phyloP scores from a whole-genome alignment of 2,329 filamentous ascomycete species.

The Akanthomyces lecanii region DNA sequence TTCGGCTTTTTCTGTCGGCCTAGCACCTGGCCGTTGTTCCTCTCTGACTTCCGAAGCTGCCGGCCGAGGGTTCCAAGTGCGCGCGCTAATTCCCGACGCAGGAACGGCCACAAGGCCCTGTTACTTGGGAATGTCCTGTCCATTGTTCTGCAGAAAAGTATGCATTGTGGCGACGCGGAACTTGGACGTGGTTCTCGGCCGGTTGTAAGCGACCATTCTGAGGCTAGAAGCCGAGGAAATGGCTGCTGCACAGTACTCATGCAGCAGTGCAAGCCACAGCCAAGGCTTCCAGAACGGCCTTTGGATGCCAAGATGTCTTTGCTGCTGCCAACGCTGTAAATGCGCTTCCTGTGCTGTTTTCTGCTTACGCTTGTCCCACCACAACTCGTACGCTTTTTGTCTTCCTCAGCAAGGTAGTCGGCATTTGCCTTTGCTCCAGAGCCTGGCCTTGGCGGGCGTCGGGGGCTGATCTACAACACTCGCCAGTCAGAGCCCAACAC shows the following conservation, averaged over 20 bases:
- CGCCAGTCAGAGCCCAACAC: neutral
- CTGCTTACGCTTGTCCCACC: neutral
- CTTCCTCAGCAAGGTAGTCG: neutral
- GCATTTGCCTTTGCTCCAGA: neutral
- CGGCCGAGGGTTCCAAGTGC: neutral
- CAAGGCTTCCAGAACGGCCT: conserved; percentile 14
- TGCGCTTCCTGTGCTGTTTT: neutral
- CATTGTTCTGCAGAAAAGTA: no score
- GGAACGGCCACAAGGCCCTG: no score
- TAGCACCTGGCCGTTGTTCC: neutral
- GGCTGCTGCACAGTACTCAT: no score
- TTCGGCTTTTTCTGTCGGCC: neutral
- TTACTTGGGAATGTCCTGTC: no score
- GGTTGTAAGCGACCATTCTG: no score
- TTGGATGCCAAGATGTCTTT: neutral
- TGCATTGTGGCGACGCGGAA: no score
- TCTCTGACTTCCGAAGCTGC: neutral
- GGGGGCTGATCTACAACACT: neutral
- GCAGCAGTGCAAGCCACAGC: neutral
- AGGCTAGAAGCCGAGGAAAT: no score
- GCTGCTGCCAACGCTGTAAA: neutral
- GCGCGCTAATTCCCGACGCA: no score
- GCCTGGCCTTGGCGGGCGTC: neutral
- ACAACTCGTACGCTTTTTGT: neutral
- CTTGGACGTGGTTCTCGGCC: no score